Percentiles rank a stretch among this genome's conserved stretches.
phyloP scores from a whole-genome alignment of 1,284 basidiomycete species.

The Takashimella tepidaria region DNA sequence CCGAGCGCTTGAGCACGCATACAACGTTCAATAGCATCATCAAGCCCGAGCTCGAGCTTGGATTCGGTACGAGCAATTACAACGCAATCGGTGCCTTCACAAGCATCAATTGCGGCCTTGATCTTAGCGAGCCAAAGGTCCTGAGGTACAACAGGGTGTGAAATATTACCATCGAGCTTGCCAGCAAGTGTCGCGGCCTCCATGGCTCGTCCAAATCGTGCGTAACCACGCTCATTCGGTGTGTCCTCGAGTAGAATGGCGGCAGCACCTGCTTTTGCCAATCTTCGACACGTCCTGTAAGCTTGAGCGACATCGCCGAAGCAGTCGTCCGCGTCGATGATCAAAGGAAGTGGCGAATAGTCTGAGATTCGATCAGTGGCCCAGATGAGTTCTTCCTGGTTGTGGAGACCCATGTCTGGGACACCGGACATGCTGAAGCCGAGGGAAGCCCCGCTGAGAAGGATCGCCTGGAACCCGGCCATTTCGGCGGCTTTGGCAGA shows the following conservation, averaged over 20 bases:
- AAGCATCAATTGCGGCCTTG: constrained; percentile 5
- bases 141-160: constrained; percentile 4
- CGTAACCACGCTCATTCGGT: constrained; percentile 6
- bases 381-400: constrained; percentile 12
- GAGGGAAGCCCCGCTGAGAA: constrained; percentile 10
- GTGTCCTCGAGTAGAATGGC: constrained; percentile 5
- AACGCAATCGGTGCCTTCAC: constrained; percentile 4
- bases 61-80: constrained; percentile 7
- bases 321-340: constrained; percentile 12
- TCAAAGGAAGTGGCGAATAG: constrained; percentile 9
- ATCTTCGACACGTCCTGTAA: constrained; percentile 9
- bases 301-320: constrained; percentile 10
- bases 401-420: constrained; percentile 12
- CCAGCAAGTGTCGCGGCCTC: constrained; percentile 6
- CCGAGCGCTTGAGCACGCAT: constrained; percentile 9
- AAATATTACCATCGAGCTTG: constrained; percentile 7
- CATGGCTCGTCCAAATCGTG: constrained; percentile 7
- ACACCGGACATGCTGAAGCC: constrained; percentile 12
- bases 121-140: constrained; percentile 7
- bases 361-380: constrained; percentile 10
- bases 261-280: constrained; percentile 9
- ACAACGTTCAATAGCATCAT: constrained; percentile 11
- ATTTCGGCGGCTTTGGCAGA: constrained; percentile 10
- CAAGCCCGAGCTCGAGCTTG: constrained; percentile 9
- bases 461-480: constrained; percentile 10